Evolutionary conservation across 805 yeast genomes (phyloP), one percentile per base, ranked within the genome.

Genomic region (Candida golubevii): DNA sequence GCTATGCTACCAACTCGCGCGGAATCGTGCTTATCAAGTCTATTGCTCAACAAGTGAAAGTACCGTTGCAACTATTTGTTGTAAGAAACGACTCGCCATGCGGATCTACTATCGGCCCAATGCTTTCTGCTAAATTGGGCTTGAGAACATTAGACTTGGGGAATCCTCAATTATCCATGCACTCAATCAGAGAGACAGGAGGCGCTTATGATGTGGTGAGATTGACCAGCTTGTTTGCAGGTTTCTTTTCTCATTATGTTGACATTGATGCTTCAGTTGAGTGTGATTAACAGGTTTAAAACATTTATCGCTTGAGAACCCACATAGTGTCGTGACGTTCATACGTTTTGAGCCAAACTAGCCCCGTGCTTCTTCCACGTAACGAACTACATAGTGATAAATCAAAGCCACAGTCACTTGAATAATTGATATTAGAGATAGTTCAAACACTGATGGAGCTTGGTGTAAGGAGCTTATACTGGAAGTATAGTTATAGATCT

Each of bases 31-130:
- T 91, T 42, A 55, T 91, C 39, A 84, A 88, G 60, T 75, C 80
- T 49, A 65, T 85, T 41, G 97, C 95, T 3, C 75, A 80, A 39
- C 56, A 57, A 26, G 82, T 80, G 4, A 66, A 77, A 54, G 83
- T 86, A n/a, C 97, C 97, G 13, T 66, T 91, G 49, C 99, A 91
- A 65, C 65, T 89, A 45, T 88, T 91, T 68, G 97, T 90, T n/a
- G 95, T 85, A 26, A 78, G 91, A 44, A 93, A 91, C 62, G 96
- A 86, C 59, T 82, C 95, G 2, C 88, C 97, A 3, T 91, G 98
- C 66, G 99, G 99, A 3, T 84, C 95, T 1, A 91, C 99, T 1
- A 91, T 91, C 58, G 99, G 98, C 1, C 98, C 98, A 15, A 86
- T 90, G 64, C 70, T 91, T 46, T 84, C 96, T 31, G 83, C 95